Evolutionary conservation across 306 rosid species (phyloP).

Genomic region (Quercus rubra): DNA sequence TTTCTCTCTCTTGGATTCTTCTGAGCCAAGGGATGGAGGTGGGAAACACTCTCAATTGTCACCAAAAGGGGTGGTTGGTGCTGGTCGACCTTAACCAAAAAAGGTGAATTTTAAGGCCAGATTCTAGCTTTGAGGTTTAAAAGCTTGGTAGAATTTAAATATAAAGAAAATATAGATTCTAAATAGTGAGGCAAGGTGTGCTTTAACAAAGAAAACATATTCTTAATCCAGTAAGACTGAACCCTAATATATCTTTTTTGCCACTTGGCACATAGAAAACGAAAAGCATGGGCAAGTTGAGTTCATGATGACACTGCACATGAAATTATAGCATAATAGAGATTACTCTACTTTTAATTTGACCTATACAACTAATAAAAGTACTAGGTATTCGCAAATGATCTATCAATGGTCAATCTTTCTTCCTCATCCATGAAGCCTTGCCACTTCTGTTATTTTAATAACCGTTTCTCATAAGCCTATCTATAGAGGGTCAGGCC

Average conservation of each 20-base stretch:
- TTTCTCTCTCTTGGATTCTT: slow-evolving; percentile 66
- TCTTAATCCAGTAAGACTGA: slow-evolving; percentile 20
- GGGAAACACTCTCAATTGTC: slow-evolving; percentile 84
- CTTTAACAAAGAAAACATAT: slow-evolving; percentile 34
- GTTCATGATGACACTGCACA: slow-evolving; percentile 30
- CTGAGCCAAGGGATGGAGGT: slow-evolving; percentile 72
- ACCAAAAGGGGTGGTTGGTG: slow-evolving; percentile 55
- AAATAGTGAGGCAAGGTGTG: slow-evolving; percentile 26
- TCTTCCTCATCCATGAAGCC: background rate
- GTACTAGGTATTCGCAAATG: background rate
- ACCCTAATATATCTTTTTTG: slow-evolving; percentile 20
- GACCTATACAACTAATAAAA: background rate
- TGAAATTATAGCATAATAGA: slow-evolving; percentile 12
- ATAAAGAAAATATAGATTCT: slow-evolving; percentile 9
- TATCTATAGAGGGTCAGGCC: background rate
- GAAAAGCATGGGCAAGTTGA: slow-evolving; percentile 20
- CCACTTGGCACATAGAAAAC: slow-evolving; percentile 6
- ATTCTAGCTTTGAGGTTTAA: slow-evolving; percentile 33
- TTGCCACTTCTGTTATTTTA: background rate
- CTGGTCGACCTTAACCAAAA: slow-evolving; percentile 49
- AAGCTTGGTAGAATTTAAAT: slow-evolving; percentile 42
- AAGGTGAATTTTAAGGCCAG: slow-evolving; percentile 22
- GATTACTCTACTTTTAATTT: background rate
- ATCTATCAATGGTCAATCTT: background rate
- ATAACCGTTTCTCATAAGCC: background rate